Conservation (phyloP, 768 basidiomycete species). For the Auricularia cornea region DNA sequence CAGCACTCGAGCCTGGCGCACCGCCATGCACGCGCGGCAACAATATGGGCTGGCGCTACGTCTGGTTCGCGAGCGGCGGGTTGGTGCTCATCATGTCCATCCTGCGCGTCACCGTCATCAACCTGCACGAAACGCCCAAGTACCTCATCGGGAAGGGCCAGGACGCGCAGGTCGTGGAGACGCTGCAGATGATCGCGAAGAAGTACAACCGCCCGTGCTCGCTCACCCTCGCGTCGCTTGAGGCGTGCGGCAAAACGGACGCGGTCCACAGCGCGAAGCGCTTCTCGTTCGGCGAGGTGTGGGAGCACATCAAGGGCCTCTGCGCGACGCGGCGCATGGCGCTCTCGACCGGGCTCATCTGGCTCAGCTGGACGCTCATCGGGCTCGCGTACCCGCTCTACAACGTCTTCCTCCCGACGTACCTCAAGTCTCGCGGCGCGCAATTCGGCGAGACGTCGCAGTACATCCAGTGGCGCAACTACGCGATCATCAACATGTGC, state of each 20-base stretch:
- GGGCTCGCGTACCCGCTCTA: conserved; percentile 49
- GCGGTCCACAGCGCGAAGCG: conserved; percentile 19
- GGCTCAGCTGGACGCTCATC: conserved; percentile 21
- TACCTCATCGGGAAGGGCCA: conserved; percentile 47
- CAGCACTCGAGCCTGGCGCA: conserved; percentile 10
- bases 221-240: conserved; percentile 39
- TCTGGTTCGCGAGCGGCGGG: conserved; percentile 45
- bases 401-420: conserved; percentile 43
- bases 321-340: conserved; percentile 59
- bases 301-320: conserved; percentile 45
- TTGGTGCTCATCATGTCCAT: conserved; percentile 45
- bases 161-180: conserved; percentile 42
- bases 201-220: conserved; percentile 38
- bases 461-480: conserved; percentile 22
- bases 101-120: conserved; percentile 45
- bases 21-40: conserved; percentile 30
- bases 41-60: conserved; percentile 62
- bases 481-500: conserved; percentile 39
- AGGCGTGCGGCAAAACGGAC: conserved; percentile 10
- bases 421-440: conserved; percentile 25
- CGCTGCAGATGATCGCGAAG: conserved; percentile 40
- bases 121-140: conserved; percentile 48
- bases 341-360: conserved; percentile 48
- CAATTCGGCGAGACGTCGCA: not conserved
- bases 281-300: conserved; percentile 8